Evolutionary conservation across 805 yeast genomes (phyloP).

Genomic region (Wickerhamomyces strasburgensis): DNA sequence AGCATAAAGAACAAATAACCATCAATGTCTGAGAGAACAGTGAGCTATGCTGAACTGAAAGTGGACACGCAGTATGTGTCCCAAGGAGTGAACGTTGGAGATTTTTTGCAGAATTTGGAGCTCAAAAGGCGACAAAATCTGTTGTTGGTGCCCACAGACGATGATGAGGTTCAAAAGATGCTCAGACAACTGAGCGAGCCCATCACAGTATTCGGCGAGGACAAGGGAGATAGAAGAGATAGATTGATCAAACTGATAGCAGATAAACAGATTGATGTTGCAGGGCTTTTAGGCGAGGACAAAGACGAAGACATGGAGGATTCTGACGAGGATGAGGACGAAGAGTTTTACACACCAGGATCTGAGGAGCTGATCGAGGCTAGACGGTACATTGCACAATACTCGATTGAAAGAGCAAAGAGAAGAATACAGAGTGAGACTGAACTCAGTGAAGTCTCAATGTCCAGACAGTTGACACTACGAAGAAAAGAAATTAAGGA

Average conservation of each 20-base stretch:
- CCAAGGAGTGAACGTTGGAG: conserved; percentile 25
- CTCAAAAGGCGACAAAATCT: conserved; percentile 24
- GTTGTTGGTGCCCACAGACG: conserved; percentile 54
- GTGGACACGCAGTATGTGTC: conserved; percentile 22
- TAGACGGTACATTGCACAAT: conserved; percentile 46
- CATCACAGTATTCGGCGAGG: conserved; percentile 53
- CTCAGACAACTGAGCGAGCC: conserved; percentile 54
- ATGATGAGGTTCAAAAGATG: conserved; percentile 50
- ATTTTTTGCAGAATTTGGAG: conserved; percentile 24
- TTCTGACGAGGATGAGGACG: conserved; percentile 49
- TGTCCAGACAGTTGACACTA: conserved; percentile 37
- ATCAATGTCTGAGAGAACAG: not conserved
- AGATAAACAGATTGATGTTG: conserved; percentile 27
- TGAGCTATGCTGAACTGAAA: conserved; percentile 21
- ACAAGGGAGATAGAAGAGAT: conserved; percentile 52
- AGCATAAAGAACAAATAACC: no score
- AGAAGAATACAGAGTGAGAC: conserved; percentile 35
- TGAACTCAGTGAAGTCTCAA: conserved; percentile 29
- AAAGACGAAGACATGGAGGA: conserved; percentile 18
- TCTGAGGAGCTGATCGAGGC: conserved; percentile 43
- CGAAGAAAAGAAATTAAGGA: conserved; percentile 39
- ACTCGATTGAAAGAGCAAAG: conserved; percentile 45
- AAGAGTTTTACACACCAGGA: conserved; percentile 86
- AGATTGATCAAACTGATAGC: conserved; percentile 46
- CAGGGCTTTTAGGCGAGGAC: conserved; percentile 8